Evolutionary conservation across 495 filamentous ascomycete genomes (phyloP), one percentile per base, ranked within the genome.

Genomic region (Cercophora scortea): DNA sequence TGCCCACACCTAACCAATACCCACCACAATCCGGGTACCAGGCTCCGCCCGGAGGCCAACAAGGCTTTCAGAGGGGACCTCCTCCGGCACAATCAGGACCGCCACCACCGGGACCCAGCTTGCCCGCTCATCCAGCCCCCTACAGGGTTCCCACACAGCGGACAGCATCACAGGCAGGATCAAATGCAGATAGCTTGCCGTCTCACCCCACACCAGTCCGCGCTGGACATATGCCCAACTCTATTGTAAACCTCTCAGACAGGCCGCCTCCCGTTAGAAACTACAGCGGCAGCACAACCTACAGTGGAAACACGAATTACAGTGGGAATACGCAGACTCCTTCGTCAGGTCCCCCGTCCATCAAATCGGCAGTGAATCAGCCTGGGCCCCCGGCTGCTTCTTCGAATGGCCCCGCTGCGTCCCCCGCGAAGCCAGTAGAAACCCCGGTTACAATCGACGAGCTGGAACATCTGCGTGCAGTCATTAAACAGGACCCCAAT

Each of bases 121-220:
- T 65, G 12, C 65, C 64, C 25, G 58, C 68, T 1, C 61, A 61
- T 3, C 70, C 65, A 1, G 56, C 50, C 8, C 69, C 65, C 6
- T 70, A 66, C 48, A 49, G 64, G 32, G 64, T 64, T 16, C 50
- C 38, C 0, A 41, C 54, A 45, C 60, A 65, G 55, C 51, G 72
- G 15, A 58, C 63, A 1, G 11, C 55, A 25, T 51, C 63, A n/a
- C 55, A 52, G 32, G 33, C 18, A 47, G 59, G 59, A 15, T 45
- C 64, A 19, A 63, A 61, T 47, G 59, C 71, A 4, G 85, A 90
- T 63, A 72, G 72, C n/a, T 73, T 94, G 3, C 83, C 89, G 13
- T 76, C 80, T 33, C 93, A 96, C 63, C 90, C 92, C 9, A 72
- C 76, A 6, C 93, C 93, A 10, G 81, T 94, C 45, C 81, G 91